phyloP scores from a whole-genome alignment of 2,329 filamentous ascomycete genomes.

The Alternaria brassicae region DNA sequence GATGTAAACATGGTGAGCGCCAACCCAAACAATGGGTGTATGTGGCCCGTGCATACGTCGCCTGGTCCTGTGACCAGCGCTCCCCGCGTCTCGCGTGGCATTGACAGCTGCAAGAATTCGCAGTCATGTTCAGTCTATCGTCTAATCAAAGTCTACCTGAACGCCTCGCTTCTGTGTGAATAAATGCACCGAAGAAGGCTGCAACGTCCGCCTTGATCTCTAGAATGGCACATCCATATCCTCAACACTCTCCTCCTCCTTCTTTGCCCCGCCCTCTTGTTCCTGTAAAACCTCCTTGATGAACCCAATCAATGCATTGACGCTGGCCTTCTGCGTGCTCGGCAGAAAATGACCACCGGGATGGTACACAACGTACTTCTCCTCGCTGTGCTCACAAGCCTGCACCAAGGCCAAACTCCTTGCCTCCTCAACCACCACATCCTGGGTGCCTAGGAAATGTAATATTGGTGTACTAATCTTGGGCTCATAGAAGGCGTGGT shows the following conservation, averaged over 20 bases:
- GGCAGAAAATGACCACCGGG: slow-evolving; percentile 93
- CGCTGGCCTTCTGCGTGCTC: slow-evolving; percentile 76
- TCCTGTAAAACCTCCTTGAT: slow-evolving; percentile 63
- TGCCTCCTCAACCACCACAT: slow-evolving; percentile 85
- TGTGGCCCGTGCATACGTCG: slow-evolving; percentile 8
- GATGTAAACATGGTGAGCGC: slow-evolving; percentile 20
- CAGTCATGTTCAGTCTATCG: neutral
- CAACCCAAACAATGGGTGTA: slow-evolving; percentile 21
- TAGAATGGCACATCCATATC: slow-evolving; percentile 75
- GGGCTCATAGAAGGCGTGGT: slow-evolving; percentile 76
- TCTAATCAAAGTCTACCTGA: neutral
- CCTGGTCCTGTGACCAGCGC: slow-evolving; percentile 7
- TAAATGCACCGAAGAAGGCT: neutral
- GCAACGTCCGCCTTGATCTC: slow-evolving; percentile 12
- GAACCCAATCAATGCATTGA: slow-evolving; percentile 76
- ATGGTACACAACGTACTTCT: slow-evolving; percentile 68
- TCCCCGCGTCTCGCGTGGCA: neutral
- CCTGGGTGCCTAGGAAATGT: slow-evolving; percentile 82
- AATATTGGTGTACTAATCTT: slow-evolving; percentile 77
- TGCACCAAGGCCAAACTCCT: slow-evolving; percentile 73
- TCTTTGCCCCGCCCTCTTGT: slow-evolving; percentile 35
- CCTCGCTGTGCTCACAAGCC: slow-evolving; percentile 62
- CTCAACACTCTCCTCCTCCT: slow-evolving; percentile 64
- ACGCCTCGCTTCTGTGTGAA: neutral
- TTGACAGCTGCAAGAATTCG: neutral